Evolutionary conservation across 306 rosid species (phyloP), one percentile per base, ranked within the genome.

Genomic region (Echinosophora koreensis): DNA sequence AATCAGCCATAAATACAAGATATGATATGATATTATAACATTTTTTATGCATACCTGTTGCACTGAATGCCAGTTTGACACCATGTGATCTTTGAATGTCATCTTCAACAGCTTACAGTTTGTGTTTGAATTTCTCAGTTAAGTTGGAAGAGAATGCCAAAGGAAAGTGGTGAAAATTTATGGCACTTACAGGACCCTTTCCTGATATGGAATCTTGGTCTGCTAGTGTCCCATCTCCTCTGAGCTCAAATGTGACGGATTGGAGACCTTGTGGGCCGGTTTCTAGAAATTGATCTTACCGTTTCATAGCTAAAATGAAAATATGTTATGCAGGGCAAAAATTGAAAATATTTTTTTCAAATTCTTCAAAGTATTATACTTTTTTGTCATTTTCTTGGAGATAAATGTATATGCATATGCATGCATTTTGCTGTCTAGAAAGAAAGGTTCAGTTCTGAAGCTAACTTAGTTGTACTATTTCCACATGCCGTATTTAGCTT

Each of bases 161-260:
- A 76, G 56, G 83, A 56, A 73, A 69, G 52, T 28, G 97, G 99
- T 70, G 94, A 60, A 77, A 95, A 91, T 84, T 83, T 75, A 88
- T 92, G 85, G 97, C 97, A 77, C 69, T 95, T 54, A 92, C 97
- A 1, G 99, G 97, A 78, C 84, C 97, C 41, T 85, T 87, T 55
- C 97, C 97, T 32, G 90, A 94, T 71, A 62, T 90, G 77, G 49
- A 78, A 18, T 83, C 90, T 50, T 92, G 99, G 99, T 89, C 96
- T 77, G 84, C 85, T 46, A 83, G 76, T 64, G 87, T 92, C 61
- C 88, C 91, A 16, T 83, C 78, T 44, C 91, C 97, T 47, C 86
- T 90, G 64, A 87, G 83, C 46, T 12, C 18, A 59, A 70, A 77
- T 59, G 97, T 95, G 72, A 89, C 78, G 80, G 81, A 87, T 18